A percentile compares a stretch with the other conserved stretches of the same genome.
Evolutionary conservation across 164 flowering plant species (phyloP).

Genomic region (Protea cynaroides): DNA sequence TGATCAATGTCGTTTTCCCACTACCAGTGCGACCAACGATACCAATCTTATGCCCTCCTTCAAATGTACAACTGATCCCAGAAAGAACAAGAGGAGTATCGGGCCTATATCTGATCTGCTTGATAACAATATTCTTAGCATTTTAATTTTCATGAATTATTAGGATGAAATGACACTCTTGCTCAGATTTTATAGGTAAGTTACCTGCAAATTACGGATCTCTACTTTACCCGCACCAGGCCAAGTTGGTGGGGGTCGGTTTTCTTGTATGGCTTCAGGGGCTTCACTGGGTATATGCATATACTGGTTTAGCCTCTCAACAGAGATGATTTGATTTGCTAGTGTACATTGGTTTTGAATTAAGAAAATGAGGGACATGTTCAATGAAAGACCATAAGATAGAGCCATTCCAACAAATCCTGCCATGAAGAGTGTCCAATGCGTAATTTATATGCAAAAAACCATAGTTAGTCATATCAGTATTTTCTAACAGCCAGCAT

Average conservation of each 20-base stretch:
- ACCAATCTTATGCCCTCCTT: constrained; percentile 74
- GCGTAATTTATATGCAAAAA: background rate
- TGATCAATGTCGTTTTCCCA: constrained; percentile 68
- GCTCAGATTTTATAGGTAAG: background rate
- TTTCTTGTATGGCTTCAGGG: constrained; percentile 37
- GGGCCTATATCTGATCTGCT: constrained; percentile 61
- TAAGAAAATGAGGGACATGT: constrained; percentile 40
- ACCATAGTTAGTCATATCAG: background rate
- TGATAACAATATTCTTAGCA: constrained; percentile 1
- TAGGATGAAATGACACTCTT: too few species aligned
- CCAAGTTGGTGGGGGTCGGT: constrained; percentile 47
- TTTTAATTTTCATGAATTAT: background rate
- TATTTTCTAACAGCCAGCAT: too few species aligned
- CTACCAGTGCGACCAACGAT: constrained; percentile 86
- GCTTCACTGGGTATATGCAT: constrained; percentile 72
- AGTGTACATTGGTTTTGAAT: constrained; percentile 48
- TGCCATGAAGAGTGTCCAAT: constrained; percentile 17
- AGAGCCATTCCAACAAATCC: constrained; percentile 79
- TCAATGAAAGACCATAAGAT: constrained; percentile 73
- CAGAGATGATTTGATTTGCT: constrained; percentile 57
- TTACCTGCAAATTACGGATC: constrained; percentile 48
- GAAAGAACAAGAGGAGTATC: constrained; percentile 61
- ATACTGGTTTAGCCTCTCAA: constrained; percentile 67
- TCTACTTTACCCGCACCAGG: constrained; percentile 60
- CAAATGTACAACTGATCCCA: constrained; percentile 60